Base-by-base conservation (phyloP, 1,284 basidiomycete genomes). In the Xanthoconium separans region DNA sequence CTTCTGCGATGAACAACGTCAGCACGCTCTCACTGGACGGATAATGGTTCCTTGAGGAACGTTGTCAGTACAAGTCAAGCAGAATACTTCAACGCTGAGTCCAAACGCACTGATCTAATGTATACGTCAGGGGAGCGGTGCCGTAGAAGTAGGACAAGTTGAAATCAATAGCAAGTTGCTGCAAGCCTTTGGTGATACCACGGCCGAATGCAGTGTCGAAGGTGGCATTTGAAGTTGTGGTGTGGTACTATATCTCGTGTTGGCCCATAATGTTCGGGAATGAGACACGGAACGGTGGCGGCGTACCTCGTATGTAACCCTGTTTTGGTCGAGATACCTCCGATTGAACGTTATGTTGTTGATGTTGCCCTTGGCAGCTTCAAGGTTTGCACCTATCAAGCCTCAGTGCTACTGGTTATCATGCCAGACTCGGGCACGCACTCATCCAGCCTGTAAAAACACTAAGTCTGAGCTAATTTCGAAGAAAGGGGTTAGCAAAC, bases 271-370 rank as follows among this genome's bases (percentile, higher is more conserved):
- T 13, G 8, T 40, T 41, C 12, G 13, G 22, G 22, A 4, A 22
- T 22, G 22, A 0, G 34, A 15, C 8, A 41, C 6, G 15, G 11
- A 39, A 30, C n/a, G n/a, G n/a, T 39, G 16, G 41, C 5, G 27
- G 18, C 53, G 5, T 58, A 85, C 85, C 74, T 86, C 78, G 57
- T 85, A 91, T 1, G 89, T 85, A 16, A 87, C 79, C 37, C 81
- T 81, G 62, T 91, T 91, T 24, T 86, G 77, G 63, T 91, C 89
- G 9, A 91, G 73, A 66, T 91, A 91, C 27, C 89, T 78, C 37
- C 89, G 76, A 37, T 77, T 80, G 66, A 90, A 86, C 0, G 78
- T 78, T 44, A 89, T 69, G 64, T 81, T 79, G 57, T 75, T 71
- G 20, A 59, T 75, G 53, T 73, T 75, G 43, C 70, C 71, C 18